Evolutionary conservation across 2,329 filamentous ascomycete genomes (phyloP), one percentile per base, ranked within the genome.

Genomic region (Neonectria ditissima): DNA sequence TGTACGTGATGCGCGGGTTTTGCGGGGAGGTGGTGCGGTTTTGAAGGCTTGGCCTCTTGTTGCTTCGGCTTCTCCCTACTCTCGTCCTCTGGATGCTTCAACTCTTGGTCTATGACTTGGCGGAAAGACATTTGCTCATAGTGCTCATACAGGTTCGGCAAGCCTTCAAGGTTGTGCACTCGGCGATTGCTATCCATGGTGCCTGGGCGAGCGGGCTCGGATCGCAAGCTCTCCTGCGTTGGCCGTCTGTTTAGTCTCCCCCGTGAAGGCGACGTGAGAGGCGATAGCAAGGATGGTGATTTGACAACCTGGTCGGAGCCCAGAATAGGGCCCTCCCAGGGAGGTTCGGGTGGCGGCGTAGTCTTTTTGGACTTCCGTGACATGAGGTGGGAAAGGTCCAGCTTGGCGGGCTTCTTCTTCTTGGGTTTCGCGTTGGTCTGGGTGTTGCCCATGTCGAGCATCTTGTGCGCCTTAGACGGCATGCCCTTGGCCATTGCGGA

Each of bases 401-500:
- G 77, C 65, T 74, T 83, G 0, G 82, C 73, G 3, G 85, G 85
- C 71, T 82, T 86, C 69, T 79, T 81, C 52, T 76, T 74, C 51
- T 50, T 77, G 13, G 69, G 24, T 62, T 73, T 71, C 20, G 67
- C 55, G 16, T 75, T 59, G 11, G 65, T 51, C 48, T 71, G 30
- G 51, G 69, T 43, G 72, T 73, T 67, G 67, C 84, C 81, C 58
- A 84, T 79, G 66, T 85, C 83, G 22, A 87, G 76, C 50, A 85
- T 71, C 43, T 78, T 76, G 55, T 79, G 80, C 0, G 82, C 78
- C 68, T 87, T 87, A 47, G 78, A 71, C 0, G 85, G 84, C 5
- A 83, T 73, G 4, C 84, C 85, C 68, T 85, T 87, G 22, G 86
- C 84, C 82, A 88, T 88, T 63, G 85, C 83, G 1, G 86, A 87